Evolutionary conservation across 176 grass and related monocot genomes (phyloP).

Genomic region (Aegilops tauschii): DNA sequence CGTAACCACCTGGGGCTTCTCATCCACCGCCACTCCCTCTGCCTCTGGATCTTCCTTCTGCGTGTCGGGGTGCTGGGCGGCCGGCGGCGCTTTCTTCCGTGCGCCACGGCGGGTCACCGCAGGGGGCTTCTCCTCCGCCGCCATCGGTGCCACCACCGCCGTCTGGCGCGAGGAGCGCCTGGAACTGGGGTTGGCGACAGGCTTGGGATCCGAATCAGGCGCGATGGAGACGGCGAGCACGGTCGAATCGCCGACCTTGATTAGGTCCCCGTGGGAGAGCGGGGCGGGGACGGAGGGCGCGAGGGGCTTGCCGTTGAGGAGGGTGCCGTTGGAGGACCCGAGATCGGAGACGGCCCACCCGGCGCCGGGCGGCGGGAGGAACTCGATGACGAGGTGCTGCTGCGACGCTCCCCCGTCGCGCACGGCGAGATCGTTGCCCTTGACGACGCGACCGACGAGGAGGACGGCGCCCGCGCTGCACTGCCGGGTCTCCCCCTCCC

Average conservation of each 20-base stretch:
- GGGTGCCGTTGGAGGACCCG: slow-evolving; percentile 74
- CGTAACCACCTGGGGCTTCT: background rate
- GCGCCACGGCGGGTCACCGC: background rate
- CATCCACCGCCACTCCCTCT: background rate
- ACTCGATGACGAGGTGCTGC: slow-evolving; percentile 61
- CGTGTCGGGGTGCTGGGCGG: background rate
- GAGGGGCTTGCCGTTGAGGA: slow-evolving; percentile 55
- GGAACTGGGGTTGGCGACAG: background rate
- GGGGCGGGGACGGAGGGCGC: slow-evolving; percentile 44
- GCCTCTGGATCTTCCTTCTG: slow-evolving; percentile 9
- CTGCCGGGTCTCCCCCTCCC: slow-evolving; percentile 40
- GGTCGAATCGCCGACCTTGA: slow-evolving; percentile 72
- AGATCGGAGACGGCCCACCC: slow-evolving; percentile 66
- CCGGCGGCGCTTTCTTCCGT: slow-evolving; percentile 1
- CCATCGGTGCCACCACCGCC: background rate
- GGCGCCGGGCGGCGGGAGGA: slow-evolving; percentile 38
- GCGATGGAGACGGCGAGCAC: slow-evolving; percentile 50
- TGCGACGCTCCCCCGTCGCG: slow-evolving; percentile 74
- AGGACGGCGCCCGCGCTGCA: slow-evolving; percentile 30
- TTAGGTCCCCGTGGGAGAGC: slow-evolving; percentile 57
- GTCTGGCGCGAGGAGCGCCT: slow-evolving; percentile 27
- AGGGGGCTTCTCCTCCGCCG: background rate
- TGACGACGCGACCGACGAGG: slow-evolving; percentile 63
- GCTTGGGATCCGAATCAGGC: background rate
- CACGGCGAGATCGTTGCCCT: slow-evolving; percentile 65